phyloP scores from a whole-genome alignment of 306 rosid genomes.

The Arachis hypogaea region DNA sequence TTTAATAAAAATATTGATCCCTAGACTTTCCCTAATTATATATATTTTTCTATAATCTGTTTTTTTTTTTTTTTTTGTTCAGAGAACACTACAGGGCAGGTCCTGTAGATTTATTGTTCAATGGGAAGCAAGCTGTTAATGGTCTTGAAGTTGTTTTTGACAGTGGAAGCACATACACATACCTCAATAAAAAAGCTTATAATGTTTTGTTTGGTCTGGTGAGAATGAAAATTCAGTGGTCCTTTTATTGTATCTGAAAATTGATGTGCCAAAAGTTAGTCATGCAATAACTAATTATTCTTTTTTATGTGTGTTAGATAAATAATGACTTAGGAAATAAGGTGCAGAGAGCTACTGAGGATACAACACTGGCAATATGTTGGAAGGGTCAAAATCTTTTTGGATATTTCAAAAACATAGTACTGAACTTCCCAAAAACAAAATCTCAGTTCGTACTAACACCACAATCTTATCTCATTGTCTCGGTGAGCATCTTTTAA shows the following conservation, averaged over 20 bases:
- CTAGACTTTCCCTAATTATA: too few species aligned
- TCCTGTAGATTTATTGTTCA: constrained; percentile 66
- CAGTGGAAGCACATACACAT: constrained; percentile 89
- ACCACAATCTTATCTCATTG: constrained; percentile 66
- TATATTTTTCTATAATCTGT: too few species aligned
- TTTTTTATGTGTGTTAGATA: constrained; percentile 49
- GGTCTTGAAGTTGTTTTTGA: constrained; percentile 67
- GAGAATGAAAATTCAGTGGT: constrained; percentile 32
- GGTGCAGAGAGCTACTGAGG: constrained; percentile 51
- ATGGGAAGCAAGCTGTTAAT: constrained; percentile 50
- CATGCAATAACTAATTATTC: constrained; percentile 1
- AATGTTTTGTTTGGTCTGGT: constrained; percentile 52
- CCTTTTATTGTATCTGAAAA: too few species aligned
- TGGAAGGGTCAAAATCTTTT: constrained; percentile 80
- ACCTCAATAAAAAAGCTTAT: constrained; percentile 62
- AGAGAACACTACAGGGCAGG: constrained; percentile 71
- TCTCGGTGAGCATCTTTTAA: constrained; percentile 52
- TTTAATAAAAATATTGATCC: too few species aligned
- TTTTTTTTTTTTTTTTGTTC: not conserved
- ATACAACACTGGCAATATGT: constrained; percentile 62
- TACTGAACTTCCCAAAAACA: constrained; percentile 51
- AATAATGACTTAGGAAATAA: constrained; percentile 57
- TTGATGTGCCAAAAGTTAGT: too few species aligned
- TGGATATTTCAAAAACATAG: constrained; percentile 56
- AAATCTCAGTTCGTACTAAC: constrained; percentile 53